phyloP scores from a whole-genome alignment of 139 green algal species.

The Coccomyxa sp. region DNA sequence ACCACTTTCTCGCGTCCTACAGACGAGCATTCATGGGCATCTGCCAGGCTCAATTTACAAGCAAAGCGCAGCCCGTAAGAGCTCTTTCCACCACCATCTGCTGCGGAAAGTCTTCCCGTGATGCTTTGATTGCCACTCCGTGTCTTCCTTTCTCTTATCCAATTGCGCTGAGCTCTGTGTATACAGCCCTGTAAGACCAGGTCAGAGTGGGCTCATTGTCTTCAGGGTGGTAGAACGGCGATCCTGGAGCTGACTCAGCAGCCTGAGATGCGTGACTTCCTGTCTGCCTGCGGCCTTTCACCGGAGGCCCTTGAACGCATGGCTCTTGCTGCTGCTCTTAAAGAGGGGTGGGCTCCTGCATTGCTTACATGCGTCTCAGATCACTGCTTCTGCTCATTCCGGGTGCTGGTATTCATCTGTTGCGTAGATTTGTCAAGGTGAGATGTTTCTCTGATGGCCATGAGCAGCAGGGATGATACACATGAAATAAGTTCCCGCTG shows the following conservation, averaged over 20 bases:
- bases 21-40: slow-evolving; percentile 18
- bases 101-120: neutral
- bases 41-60: slow-evolving; percentile 26
- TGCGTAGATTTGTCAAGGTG: neutral
- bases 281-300: neutral
- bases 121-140: neutral
- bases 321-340: neutral
- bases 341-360: too few relatives aligned
- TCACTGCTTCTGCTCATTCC: neutral
- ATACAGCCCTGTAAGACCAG: neutral
- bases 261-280: neutral
- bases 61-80: slow-evolving; percentile 13
- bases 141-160: too few relatives aligned
- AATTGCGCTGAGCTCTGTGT: neutral
- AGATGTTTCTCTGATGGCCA: neutral
- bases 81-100: neutral
- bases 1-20: slow-evolving; percentile 33
- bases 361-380: too few relatives aligned
- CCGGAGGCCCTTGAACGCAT: neutral
- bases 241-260: slow-evolving; percentile 11
- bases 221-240: neutral
- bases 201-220: neutral
- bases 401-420: neutral
- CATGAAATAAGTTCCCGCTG: neutral
- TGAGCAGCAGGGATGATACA: neutral